These are phyloP conservation scores for Echinosophora koreensis DNA, from an alignment of 306 rosid species.

Conservation along the genomic window DNA sequence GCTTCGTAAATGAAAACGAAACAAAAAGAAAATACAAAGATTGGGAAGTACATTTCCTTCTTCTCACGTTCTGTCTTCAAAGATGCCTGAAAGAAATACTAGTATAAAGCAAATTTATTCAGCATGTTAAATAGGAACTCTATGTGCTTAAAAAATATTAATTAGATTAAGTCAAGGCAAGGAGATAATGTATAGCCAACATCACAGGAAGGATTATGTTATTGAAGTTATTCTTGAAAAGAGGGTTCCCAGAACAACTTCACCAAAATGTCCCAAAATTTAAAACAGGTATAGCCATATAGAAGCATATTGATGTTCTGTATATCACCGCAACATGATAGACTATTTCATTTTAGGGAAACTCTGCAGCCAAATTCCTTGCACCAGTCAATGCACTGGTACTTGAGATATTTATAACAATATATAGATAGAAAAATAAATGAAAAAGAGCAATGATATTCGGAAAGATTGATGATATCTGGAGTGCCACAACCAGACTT, in stretches of 20 bases:
- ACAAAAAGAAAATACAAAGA: background rate
- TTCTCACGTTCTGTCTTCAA: conserved; percentile 66
- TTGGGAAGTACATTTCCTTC: conserved; percentile 66
- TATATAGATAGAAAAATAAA: background rate
- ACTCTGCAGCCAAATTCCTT: background rate
- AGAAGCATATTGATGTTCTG: background rate
- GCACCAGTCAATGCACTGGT: background rate
- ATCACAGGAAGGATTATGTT: background rate
- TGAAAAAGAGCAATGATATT: background rate
- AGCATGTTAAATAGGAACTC: background rate
- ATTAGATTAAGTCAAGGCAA: background rate
- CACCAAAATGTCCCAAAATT: conserved; percentile 3
- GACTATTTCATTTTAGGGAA: background rate
- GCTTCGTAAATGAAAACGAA: background rate
- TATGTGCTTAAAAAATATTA: background rate
- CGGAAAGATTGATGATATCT: background rate
- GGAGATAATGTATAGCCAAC: background rate
- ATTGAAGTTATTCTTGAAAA: background rate
- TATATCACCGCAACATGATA: conserved; percentile 15
- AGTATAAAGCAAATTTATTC: conserved; percentile 7
- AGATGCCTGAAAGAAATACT: conserved; percentile 55
- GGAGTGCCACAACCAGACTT: background rate
- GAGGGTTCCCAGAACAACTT: background rate
- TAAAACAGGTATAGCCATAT: background rate
- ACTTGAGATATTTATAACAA: background rate